Base-by-base conservation (phyloP, 176 grass and related monocot species). In the Olyra latifolia region DNA sequence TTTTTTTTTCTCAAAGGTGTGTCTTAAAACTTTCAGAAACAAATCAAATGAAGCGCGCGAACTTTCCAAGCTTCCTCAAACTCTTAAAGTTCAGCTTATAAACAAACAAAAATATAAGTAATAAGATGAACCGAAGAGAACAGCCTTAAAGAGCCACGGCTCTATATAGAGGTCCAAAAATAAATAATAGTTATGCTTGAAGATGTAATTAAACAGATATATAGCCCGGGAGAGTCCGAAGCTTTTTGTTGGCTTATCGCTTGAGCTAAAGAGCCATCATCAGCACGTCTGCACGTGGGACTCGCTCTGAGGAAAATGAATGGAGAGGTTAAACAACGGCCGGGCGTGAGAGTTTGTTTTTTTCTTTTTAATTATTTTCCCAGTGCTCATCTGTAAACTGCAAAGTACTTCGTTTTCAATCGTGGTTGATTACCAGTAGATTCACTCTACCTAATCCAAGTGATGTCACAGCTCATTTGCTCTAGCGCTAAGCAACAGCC, bases 241-340 rank as follows among this genome's bases (percentile, higher is more conserved):
- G 44, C 63, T 76, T 53, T 69, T 45, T 63, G 54, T 19, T 70
- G 63, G 52, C 8, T 49, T 42, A 63, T 70, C 55, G 43, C 32
- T 35, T 40, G 19, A 82, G 30, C 13, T 20, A 79, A 72, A 73
- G 10, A n/a, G 20, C 9, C 10, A 11, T 79, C 67, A 40, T 13
- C 63, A 46, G 32, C 24, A 46, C 12, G n/a, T n/a, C n/a, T n/a
- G n/a, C 59, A 76, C 56, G 57, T 20, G 16, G 74, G 74, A 62
- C 24, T 77, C 15, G 25, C 16, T 62, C 56, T 30, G 30, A 5
- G 0, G 22, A 60, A 53, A 67, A 79, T 20, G 13, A 65, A 7
- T 15, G 6, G 41, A 45, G 44, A 16, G n/a, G 24, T 45, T 27
- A 24, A 69, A 45, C n/a, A 25, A 45, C 32, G n/a, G n/a, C n/a